Conservation (phyloP, 2,329 filamentous ascomycete genomes). For the Aspergillus sp. region DNA sequence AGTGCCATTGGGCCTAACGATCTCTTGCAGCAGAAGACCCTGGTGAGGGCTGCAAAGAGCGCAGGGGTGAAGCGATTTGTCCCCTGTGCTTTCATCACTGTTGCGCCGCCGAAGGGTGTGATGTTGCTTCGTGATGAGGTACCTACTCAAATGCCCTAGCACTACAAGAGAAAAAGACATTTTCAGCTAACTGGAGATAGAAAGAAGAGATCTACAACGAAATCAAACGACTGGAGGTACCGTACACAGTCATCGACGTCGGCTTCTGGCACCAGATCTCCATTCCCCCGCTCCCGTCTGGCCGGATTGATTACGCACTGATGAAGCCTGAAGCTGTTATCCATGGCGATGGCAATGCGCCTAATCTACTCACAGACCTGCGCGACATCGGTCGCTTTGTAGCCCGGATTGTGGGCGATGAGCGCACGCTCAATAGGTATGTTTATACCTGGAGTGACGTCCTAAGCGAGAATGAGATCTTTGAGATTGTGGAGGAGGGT, state of each 20-base stretch:
- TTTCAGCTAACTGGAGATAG: conserved; percentile 19
- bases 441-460: not conserved
- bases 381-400: conserved; percentile 4
- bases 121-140: conserved; percentile 34
- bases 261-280: conserved; percentile 54
- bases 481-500: not conserved
- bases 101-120: conserved; percentile 33
- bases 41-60: conserved; percentile 45
- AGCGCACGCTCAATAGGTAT: not conserved
- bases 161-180: too few species aligned
- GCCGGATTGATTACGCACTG: not conserved
- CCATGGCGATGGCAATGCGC: not conserved
- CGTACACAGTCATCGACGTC: conserved; percentile 55
- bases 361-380: not conserved
- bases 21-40: conserved; percentile 35
- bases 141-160: conserved; percentile 10
- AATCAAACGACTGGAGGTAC: conserved; percentile 44
- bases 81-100: conserved; percentile 45
- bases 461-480: conserved; percentile 1
- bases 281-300: conserved; percentile 37
- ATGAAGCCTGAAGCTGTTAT: not conserved
- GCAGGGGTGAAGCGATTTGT: conserved; percentile 50
- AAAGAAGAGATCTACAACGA: conserved; percentile 51
- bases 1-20: conserved; percentile 29
- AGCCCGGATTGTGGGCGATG: not conserved